A percentile compares a stretch with the other conserved stretches of the same genome.
These are phyloP conservation scores for Graphiopsis chlorocephala DNA, from an alignment of 2,329 filamentous ascomycete genomes.

Conservation along the genomic window DNA sequence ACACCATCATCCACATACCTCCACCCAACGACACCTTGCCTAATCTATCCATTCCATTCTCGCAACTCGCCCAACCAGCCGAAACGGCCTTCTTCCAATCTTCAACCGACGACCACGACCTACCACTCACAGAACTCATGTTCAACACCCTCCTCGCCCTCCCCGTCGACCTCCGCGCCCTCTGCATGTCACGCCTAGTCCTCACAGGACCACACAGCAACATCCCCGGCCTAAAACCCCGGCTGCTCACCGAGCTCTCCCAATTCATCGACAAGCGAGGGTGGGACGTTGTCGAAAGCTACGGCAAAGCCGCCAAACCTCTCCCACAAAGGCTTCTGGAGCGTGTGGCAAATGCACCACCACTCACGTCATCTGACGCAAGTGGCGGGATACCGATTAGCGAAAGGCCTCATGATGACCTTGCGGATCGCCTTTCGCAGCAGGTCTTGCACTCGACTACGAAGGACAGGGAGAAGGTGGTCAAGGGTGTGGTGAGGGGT, in stretches of 20 bases:
- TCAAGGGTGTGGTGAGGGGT: conserved; percentile 62
- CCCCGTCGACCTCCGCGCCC: conserved; percentile 75
- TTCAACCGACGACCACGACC: conserved; percentile 75
- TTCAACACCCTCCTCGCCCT: conserved; percentile 73
- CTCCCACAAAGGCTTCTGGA: neutral
- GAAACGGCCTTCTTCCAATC: conserved; percentile 71
- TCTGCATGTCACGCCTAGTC: conserved; percentile 85
- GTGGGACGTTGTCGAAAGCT: conserved; percentile 75
- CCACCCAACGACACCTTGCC: conserved; percentile 27
- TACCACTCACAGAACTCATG: conserved; percentile 71
- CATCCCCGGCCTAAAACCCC: conserved; percentile 73
- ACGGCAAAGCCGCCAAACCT: conserved; percentile 48
- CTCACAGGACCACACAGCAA: conserved; percentile 79
- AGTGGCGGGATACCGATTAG: neutral
- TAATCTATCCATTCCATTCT: conserved; percentile 63
- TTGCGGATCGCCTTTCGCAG: conserved; percentile 50
- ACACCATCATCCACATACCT: conserved; percentile 31
- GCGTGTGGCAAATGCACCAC: neutral
- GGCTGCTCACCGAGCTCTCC: conserved; percentile 73
- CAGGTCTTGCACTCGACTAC: conserved; percentile 53
- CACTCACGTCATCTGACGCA: neutral
- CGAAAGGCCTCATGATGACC: conserved; percentile 30
- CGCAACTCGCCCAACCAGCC: conserved; percentile 68
- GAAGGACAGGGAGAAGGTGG: conserved; percentile 39
- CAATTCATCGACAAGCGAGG: conserved; percentile 64